Evolutionary conservation across 176 grass and related monocot species (phyloP), one percentile per base, ranked within the genome.

Genomic region (Panicum miliaceum): DNA sequence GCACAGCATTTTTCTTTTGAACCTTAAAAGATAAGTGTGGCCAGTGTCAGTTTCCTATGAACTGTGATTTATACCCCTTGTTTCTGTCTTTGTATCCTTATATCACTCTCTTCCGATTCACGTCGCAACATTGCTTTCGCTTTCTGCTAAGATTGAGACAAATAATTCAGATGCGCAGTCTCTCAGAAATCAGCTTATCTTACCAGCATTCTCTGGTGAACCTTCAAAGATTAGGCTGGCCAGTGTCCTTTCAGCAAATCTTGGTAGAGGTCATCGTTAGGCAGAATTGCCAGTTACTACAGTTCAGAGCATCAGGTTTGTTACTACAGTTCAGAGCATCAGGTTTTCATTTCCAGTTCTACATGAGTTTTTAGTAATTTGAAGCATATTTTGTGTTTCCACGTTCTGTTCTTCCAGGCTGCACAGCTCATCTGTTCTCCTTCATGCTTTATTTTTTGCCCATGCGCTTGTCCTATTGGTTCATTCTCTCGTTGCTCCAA

Each of bases 111-210:
- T 42, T 4, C 35, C 4, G 19, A 69, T 45, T 69, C 78, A 35
- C 76, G 76, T 32, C 0, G 0, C 25, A 71, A 18, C 16, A 18
- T 26, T 27, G 43, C 73, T 78, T 66, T 72, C 2, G 7, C 26
- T 68, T 82, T 86, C 61, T 89, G 3, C 16, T 32, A 38, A 81
- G 14, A 53, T 10, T 15, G 7, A 3, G 13, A 32, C n/a, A 73
- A 34, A 34, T 82, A 79, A 65, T 83, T 69, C 45, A 41, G 79
- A 86, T 86, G 76, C 60, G 38, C 22, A 32, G 38, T 50, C 67
- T 74, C 67, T 66, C 77, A 81, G 58, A 73, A 41, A 73, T 64
- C 40, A 57, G 59, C 29, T 32, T 32, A 32, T 38, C n/a, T n/a
- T 70, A 18, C 62, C 27, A 78, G 0, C 19, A 62, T 20, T 74